Evolutionary conservation across 2,329 filamentous ascomycete genomes (phyloP).

Genomic region (Lachnellula subtilissima): DNA sequence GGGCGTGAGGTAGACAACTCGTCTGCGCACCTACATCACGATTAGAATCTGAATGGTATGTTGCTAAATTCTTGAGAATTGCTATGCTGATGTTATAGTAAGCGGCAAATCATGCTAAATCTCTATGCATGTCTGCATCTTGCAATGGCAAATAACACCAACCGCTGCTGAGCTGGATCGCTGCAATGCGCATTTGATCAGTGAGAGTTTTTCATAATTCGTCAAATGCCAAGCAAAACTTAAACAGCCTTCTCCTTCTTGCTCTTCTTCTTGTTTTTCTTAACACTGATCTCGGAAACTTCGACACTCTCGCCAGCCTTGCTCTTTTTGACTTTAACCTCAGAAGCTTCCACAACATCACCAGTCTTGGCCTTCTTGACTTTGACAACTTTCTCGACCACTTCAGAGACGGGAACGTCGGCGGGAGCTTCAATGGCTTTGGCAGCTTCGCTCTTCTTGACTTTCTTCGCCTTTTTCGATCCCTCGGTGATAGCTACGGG

Average conservation of each 20-base stretch:
- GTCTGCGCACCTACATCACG: not conserved
- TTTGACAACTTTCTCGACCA: constrained; percentile 43
- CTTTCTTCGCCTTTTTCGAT: constrained; percentile 33
- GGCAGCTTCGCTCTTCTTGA: constrained; percentile 33
- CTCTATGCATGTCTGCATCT: not conserved
- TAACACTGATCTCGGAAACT: not conserved
- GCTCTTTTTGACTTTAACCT: constrained; percentile 21
- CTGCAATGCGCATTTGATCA: not conserved
- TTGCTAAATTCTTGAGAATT: not conserved
- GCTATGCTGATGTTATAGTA: not conserved
- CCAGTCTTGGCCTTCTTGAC: not conserved
- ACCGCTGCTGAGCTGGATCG: not conserved
- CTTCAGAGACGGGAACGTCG: constrained; percentile 19
- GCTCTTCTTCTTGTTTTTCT: not conserved
- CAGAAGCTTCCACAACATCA: constrained; percentile 26
- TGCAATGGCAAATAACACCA: not conserved
- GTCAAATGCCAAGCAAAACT: no score
- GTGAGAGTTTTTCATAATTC: not conserved
- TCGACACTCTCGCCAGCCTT: constrained; percentile 5
- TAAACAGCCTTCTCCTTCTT: not conserved
- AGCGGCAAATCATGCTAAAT: not conserved
- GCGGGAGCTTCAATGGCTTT: constrained; percentile 12
- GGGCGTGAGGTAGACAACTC: not conserved
- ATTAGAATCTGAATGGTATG: not conserved
- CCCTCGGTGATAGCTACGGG: constrained; percentile 3